These are phyloP conservation scores for Ogataea methylovora DNA, from an alignment of 805 yeast species.

Conservation along the genomic window DNA sequence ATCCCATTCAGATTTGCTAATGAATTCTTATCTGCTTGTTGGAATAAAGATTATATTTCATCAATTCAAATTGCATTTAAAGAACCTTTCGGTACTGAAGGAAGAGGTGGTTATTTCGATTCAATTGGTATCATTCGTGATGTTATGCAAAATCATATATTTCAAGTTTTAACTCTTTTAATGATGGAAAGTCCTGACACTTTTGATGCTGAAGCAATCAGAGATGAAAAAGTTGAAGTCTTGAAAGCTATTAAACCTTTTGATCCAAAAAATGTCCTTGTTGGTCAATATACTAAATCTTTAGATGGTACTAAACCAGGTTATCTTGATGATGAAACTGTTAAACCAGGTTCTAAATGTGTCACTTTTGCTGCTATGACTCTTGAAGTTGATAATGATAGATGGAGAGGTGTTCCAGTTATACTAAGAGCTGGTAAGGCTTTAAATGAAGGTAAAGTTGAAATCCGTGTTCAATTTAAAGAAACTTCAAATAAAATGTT, in stretches of 20 bases:
- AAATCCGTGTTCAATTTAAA: conserved; percentile 87
- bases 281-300: conserved; percentile 85
- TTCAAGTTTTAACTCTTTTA: conserved; percentile 84
- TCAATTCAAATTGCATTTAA: conserved; percentile 87
- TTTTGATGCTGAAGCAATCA: conserved; percentile 85
- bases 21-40: conserved; percentile 76
- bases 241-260: conserved; percentile 73
- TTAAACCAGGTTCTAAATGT: conserved; percentile 71
- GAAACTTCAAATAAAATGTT: conserved; percentile 80
- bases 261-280: conserved; percentile 53
- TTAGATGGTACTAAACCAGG: conserved; percentile 87
- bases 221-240: conserved; percentile 95
- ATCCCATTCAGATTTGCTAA: conserved; percentile 87
- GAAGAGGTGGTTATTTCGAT: conserved; percentile 98
- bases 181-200: conserved; percentile 95
- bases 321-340: conserved; percentile 89
- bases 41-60: conserved; percentile 76
- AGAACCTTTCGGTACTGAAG: conserved; percentile 98
- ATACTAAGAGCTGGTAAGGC: conserved; percentile 97
- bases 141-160: conserved; percentile 95
- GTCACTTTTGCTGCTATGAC: conserved; percentile 88
- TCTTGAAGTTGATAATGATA: conserved; percentile 75
- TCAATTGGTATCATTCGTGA: conserved; percentile 92
- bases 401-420: conserved; percentile 98
- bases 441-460: conserved; percentile 90